Evolutionary conservation across 805 yeast species (phyloP).

Genomic region (Cyberlindnera xylosilytica): DNA sequence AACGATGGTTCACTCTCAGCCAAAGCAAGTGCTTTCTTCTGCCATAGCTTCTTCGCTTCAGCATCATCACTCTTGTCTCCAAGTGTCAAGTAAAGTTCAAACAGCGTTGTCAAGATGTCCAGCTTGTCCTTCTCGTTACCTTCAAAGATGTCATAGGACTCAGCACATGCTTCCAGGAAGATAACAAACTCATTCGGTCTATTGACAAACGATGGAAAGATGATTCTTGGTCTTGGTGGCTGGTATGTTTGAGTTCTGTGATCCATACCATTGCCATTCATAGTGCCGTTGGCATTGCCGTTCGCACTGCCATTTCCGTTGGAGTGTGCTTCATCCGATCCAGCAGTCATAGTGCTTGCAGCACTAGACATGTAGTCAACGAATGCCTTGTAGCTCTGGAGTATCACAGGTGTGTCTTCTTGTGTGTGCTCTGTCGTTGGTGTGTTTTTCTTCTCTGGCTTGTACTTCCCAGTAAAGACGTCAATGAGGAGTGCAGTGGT

Average conservation of each 20-base stretch:
- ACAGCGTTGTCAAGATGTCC: constrained; percentile 73
- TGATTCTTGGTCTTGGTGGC: constrained; percentile 87
- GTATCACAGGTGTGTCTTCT: constrained; percentile 24
- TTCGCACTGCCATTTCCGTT: constrained; percentile 9
- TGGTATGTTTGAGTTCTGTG: constrained; percentile 59
- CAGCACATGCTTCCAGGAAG: constrained; percentile 87
- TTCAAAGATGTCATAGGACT: constrained; percentile 71
- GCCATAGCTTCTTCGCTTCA: constrained; percentile 53
- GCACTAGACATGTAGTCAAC: constrained; percentile 48
- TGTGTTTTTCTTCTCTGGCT: constrained; percentile 35
- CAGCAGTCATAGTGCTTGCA: constrained; percentile 23
- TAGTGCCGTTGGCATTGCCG: constrained; percentile 3
- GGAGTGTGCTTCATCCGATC: constrained; percentile 13
- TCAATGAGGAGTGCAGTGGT: constrained; percentile 81
- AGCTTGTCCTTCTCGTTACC: constrained; percentile 64
- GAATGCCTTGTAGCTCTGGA: constrained; percentile 57
- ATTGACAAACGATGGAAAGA: constrained; percentile 82
- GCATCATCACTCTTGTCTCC: constrained; percentile 38
- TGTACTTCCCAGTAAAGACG: constrained; percentile 83
- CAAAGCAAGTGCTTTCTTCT: constrained; percentile 55
- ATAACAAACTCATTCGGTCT: constrained; percentile 87
- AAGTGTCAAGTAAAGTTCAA: constrained; percentile 73
- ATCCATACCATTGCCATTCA: background rate
- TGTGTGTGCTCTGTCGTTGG: constrained; percentile 15
- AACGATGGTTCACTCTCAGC: constrained; percentile 45